A percentile compares a stretch with the other conserved stretches of the same genome.
These are phyloP conservation scores for Nemania abortiva DNA, from an alignment of 2,329 filamentous ascomycete genomes.

Conservation along the genomic window DNA sequence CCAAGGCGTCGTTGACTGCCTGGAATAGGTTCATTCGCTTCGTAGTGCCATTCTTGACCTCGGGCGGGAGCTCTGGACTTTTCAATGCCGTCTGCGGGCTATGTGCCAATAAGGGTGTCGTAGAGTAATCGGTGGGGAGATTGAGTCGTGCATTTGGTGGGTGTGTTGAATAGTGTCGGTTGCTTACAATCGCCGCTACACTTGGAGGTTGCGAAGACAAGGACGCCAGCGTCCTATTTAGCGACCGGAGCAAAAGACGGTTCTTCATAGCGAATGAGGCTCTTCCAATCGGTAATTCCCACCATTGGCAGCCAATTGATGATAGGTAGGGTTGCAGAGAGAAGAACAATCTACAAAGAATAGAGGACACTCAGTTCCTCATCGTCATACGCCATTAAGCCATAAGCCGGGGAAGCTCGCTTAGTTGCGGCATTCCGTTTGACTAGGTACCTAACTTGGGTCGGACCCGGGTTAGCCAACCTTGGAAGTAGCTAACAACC, in stretches of 20 bases:
- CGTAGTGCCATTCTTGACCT: slow-evolving; percentile 75
- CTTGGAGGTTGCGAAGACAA: slow-evolving; percentile 27
- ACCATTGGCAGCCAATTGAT: slow-evolving; percentile 36
- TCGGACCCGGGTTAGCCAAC: too few relatives aligned
- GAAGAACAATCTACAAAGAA: slow-evolving; percentile 8
- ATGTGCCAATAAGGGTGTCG: slow-evolving; percentile 84
- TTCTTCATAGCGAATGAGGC: slow-evolving; percentile 43
- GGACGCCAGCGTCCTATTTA: slow-evolving; percentile 43
- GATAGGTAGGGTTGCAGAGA: neutral
- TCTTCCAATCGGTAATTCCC: slow-evolving; percentile 31
- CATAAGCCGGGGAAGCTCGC: slow-evolving; percentile 38
- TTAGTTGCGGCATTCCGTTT: slow-evolving; percentile 48
- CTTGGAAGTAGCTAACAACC: slow-evolving; percentile 14
- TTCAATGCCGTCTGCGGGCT: slow-evolving; percentile 77
- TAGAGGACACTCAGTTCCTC: slow-evolving; percentile 23
- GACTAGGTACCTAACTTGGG: neutral
- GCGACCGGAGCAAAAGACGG: slow-evolving; percentile 39
- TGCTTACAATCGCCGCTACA: slow-evolving; percentile 17
- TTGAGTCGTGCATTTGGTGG: slow-evolving; percentile 78
- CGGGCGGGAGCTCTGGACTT: slow-evolving; percentile 76
- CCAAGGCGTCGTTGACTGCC: slow-evolving; percentile 89
- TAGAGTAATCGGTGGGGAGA: slow-evolving; percentile 86
- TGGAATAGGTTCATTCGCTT: slow-evolving; percentile 95
- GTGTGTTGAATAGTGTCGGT: slow-evolving; percentile 64
- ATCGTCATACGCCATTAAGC: slow-evolving; percentile 39